A percentile compares a stretch with the other conserved stretches of the same genome.
Evolutionary conservation across 345 rosid species (phyloP).

Genomic region (Sapria himalayana): DNA sequence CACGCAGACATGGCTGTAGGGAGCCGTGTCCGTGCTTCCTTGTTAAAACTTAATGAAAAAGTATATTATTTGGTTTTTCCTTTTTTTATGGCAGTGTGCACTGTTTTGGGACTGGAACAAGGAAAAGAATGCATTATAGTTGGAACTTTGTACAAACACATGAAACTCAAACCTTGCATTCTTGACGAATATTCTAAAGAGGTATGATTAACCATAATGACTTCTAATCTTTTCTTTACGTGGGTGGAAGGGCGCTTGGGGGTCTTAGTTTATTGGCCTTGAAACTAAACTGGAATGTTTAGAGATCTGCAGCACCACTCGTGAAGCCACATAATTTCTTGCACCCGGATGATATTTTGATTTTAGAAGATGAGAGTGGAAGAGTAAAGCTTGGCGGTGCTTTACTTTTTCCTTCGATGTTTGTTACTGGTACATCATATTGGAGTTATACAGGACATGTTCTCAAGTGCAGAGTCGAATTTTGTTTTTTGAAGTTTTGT

Average conservation of each 20-base stretch:
- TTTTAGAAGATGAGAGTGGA: conserved; percentile 90
- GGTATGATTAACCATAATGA: too few relatives aligned
- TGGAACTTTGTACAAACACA: conserved; percentile 84
- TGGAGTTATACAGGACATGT: too few relatives aligned
- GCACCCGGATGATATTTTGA: conserved; percentile 59
- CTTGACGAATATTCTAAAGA: conserved; percentile 94
- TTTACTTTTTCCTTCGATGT: conserved; percentile 31
- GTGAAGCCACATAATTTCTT: conserved; percentile 70
- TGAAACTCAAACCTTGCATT: conserved; percentile 86
- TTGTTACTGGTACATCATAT: conserved; percentile 87
- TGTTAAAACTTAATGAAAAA: too few relatives aligned
- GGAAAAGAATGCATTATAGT: conserved; percentile 77
- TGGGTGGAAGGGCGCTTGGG: too few relatives aligned
- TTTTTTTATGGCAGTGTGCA: conserved; percentile 38
- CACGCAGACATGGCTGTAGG: too few relatives aligned
- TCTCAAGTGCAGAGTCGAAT: too few relatives aligned
- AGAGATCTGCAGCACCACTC: conserved; percentile 65
- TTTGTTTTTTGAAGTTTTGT: too few relatives aligned
- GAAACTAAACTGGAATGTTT: conserved; percentile 15
- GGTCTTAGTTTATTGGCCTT: too few relatives aligned
- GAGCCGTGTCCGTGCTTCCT: too few relatives aligned
- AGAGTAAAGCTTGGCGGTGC: conserved; percentile 72
- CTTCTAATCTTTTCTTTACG: too few relatives aligned
- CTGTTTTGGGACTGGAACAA: conserved; percentile 52
- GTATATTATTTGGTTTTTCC: too few relatives aligned